These are phyloP conservation scores for Nigrograna mackinnonii DNA, from an alignment of 2,329 filamentous ascomycete species.

Conservation along the genomic window DNA sequence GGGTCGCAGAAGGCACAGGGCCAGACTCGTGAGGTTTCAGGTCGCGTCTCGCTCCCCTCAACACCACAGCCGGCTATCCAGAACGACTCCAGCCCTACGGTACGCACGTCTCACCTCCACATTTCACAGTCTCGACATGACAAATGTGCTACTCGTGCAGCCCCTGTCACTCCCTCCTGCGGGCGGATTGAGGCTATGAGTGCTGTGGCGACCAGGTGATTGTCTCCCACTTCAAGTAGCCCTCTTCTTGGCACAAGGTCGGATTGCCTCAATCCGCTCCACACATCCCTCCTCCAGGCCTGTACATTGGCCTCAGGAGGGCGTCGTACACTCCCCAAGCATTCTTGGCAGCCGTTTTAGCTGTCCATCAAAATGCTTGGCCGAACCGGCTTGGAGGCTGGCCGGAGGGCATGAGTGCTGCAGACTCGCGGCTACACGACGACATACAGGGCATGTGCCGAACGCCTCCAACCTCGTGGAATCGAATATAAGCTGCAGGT, in stretches of 20 bases:
- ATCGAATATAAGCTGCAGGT: slow-evolving; percentile 30
- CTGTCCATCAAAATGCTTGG: slow-evolving; percentile 26
- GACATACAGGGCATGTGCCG: slow-evolving; percentile 3
- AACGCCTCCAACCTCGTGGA: slow-evolving; percentile 2
- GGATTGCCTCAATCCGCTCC: slow-evolving; percentile 21
- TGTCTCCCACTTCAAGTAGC: slow-evolving; percentile 5
- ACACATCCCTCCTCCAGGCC: slow-evolving; percentile 15
- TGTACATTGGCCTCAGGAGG: slow-evolving; percentile 17
- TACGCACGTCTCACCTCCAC: slow-evolving; percentile 8
- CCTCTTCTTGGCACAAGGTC: slow-evolving; percentile 17
- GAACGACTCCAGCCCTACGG: neutral
- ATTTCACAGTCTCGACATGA: slow-evolving; percentile 4
- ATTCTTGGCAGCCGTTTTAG: slow-evolving; percentile 30
- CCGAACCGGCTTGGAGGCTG: slow-evolving; percentile 20
- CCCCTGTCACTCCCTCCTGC: slow-evolving; percentile 1
- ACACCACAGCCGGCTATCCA: slow-evolving; percentile 8
- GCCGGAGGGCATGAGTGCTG: slow-evolving; percentile 13
- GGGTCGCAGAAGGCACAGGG: slow-evolving; percentile 9
- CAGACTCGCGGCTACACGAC: neutral
- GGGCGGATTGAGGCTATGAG: too few relatives aligned
- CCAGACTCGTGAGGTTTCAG: slow-evolving; percentile 16
- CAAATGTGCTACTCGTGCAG: slow-evolving; percentile 10
- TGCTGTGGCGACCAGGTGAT: slow-evolving; percentile 5
- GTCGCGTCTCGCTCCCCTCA: slow-evolving; percentile 14
- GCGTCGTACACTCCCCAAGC: slow-evolving; percentile 20